phyloP scores from a whole-genome alignment of 176 grass and related monocot genomes.

The Oryza longistaminata region DNA sequence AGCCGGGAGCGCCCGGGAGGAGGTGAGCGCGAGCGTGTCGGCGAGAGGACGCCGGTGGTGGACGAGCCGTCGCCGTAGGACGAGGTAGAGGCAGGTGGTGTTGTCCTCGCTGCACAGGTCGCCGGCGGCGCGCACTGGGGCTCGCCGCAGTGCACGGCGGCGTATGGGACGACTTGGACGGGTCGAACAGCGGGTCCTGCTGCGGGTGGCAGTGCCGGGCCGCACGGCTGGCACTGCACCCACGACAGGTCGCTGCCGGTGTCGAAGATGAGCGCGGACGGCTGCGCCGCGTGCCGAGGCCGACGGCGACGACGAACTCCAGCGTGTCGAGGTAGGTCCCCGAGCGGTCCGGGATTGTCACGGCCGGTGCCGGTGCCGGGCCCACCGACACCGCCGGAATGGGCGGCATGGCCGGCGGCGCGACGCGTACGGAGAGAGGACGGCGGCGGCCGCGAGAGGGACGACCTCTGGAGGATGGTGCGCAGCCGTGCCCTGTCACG shows the following conservation, averaged over 20 bases:
- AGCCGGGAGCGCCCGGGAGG: slow-evolving; percentile 26
- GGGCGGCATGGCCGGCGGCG: not conserved
- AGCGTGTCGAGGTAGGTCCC: slow-evolving; percentile 38
- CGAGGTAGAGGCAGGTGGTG: slow-evolving; percentile 41
- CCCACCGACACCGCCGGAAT: not conserved
- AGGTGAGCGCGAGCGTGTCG: slow-evolving; percentile 47
- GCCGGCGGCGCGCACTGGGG: slow-evolving; percentile 37
- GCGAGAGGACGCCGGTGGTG: slow-evolving; percentile 46
- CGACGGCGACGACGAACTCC: slow-evolving; percentile 39
- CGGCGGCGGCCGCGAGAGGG: too few species aligned
- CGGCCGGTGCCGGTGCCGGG: slow-evolving; percentile 16
- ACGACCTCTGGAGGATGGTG: slow-evolving; percentile 13
- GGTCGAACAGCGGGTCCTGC: slow-evolving; percentile 40
- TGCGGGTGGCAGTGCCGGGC: slow-evolving; percentile 33
- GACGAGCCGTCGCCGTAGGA: slow-evolving; percentile 61
- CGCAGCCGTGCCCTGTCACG: slow-evolving; percentile 27
- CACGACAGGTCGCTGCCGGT: slow-evolving; percentile 83
- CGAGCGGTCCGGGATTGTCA: slow-evolving; percentile 37
- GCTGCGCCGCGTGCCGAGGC: slow-evolving; percentile 35
- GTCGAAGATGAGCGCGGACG: slow-evolving; percentile 51
- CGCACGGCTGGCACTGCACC: slow-evolving; percentile 74
- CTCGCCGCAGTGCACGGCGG: slow-evolving; percentile 32
- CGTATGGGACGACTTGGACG: slow-evolving; percentile 52
- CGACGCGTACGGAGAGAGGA: not conserved
- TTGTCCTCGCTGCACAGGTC: not conserved